Conservation (phyloP, 1,284 basidiomycete species). For the Trametes sp. region DNA sequence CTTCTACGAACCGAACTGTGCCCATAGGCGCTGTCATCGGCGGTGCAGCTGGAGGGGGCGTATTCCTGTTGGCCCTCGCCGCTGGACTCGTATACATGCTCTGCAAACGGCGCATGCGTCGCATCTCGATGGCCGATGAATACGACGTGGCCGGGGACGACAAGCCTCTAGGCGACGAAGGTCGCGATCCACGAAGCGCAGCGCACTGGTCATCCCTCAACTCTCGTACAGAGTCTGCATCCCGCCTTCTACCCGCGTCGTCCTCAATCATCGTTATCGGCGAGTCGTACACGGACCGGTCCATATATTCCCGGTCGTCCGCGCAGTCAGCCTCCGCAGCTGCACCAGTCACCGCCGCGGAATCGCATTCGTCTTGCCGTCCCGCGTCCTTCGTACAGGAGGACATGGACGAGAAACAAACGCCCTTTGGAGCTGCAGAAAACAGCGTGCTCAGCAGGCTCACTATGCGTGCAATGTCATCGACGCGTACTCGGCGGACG, state of each 20-base stretch:
- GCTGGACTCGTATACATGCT: not conserved
- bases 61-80: not conserved
- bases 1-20: not conserved
- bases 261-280: not conserved
- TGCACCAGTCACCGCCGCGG: not conserved
- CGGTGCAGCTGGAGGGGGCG: constrained; percentile 3
- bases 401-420: not conserved
- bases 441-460: not conserved
- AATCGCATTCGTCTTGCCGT: not conserved
- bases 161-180: not conserved
- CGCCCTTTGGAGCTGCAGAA: not conserved
- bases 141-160: not conserved
- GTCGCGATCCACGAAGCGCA: not conserved
- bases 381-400: not conserved
- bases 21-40: constrained; percentile 5
- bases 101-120: not conserved
- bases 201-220: not conserved
- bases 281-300: not conserved
- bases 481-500: not conserved
- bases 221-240: not conserved
- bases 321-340: not conserved
- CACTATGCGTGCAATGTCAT: not conserved
- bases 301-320: not conserved
- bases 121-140: not conserved
- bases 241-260: not conserved